Conservation (phyloP, 352 stramenopile species). For the Pilasporangium apinafurcum region DNA sequence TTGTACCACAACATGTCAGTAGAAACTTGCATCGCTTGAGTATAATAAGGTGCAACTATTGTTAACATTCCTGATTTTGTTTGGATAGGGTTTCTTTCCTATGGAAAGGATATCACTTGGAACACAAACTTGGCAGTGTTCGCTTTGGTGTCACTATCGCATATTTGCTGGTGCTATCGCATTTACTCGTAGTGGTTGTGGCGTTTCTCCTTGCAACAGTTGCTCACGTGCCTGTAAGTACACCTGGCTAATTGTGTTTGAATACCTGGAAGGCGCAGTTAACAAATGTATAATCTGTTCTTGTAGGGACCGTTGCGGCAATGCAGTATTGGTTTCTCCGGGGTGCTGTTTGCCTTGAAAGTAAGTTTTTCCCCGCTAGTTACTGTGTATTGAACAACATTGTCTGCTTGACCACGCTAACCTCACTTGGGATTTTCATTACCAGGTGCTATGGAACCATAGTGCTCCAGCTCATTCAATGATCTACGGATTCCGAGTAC, state of each 20-base stretch:
- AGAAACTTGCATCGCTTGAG: no score
- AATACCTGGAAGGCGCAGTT: neutral
- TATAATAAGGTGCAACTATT: no score
- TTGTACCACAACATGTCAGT: constrained; percentile 93
- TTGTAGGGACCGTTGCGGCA: constrained; percentile 7
- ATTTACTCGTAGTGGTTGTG: constrained; percentile 8
- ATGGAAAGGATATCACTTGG: constrained; percentile 18
- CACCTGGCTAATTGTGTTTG: constrained; percentile 13
- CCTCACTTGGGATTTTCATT: constrained; percentile 5
- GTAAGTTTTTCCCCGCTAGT: neutral
- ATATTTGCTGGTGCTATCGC: constrained; percentile 12
- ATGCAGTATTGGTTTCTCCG: constrained; percentile 14
- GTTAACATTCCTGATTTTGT: no score
- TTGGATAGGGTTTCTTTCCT: constrained; percentile 13
- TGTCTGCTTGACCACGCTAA: no score
- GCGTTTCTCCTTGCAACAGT: constrained; percentile 11
- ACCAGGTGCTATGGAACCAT: constrained; percentile 21
- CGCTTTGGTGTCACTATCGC: constrained; percentile 12
- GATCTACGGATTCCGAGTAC: constrained; percentile 17
- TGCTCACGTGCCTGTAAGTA: constrained; percentile 2
- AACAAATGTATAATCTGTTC: neutral
- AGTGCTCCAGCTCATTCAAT: constrained; percentile 3
- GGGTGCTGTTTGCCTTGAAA: constrained; percentile 18
- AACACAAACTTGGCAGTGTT: constrained; percentile 15
- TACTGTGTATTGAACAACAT: neutral